Evolutionary conservation across 148 eudicot species (phyloP).

Genomic region (Dysphania ambrosioides): DNA sequence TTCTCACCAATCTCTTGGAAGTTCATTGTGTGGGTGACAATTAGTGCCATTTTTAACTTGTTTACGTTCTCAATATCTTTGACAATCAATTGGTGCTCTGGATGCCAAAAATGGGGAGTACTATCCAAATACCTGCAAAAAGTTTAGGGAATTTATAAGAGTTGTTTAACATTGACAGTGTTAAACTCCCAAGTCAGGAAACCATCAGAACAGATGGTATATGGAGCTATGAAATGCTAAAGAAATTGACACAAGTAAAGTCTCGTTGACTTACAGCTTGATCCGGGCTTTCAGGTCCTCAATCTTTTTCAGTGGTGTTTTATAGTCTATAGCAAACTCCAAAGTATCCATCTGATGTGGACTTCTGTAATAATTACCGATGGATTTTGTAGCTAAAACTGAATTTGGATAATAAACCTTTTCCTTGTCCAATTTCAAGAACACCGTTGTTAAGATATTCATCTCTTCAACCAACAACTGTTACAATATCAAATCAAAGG

Average conservation of each 20-base stretch:
- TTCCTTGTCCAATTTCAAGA: constrained; percentile 52
- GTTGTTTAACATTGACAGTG: no score
- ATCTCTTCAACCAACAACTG: constrained; percentile 77
- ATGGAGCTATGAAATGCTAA: neutral
- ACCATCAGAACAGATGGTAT: neutral
- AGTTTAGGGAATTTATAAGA: no score
- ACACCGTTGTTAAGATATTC: constrained; percentile 63
- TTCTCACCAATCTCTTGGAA: no score
- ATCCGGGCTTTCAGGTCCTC: constrained; percentile 47
- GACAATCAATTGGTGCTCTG: constrained; percentile 51
- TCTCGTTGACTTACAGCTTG: constrained; percentile 40
- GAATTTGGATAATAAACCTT: constrained; percentile 68
- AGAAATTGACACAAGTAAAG: neutral
- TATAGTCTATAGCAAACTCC: constrained; percentile 57
- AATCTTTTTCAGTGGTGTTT: constrained; percentile 50
- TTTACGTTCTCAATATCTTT: constrained; percentile 61
- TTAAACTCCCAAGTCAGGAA: no score
- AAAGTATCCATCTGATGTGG: constrained; percentile 61
- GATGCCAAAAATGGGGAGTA: constrained; percentile 49
- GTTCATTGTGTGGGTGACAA: no score
- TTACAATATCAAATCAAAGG: constrained; percentile 7
- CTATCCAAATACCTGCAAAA: constrained; percentile 49
- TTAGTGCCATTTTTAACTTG: constrained; percentile 56
- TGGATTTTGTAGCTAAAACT: constrained; percentile 56
- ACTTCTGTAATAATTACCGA: constrained; percentile 66